phyloP scores from a whole-genome alignment of 345 rosid genomes.

The Brassica nigra region DNA sequence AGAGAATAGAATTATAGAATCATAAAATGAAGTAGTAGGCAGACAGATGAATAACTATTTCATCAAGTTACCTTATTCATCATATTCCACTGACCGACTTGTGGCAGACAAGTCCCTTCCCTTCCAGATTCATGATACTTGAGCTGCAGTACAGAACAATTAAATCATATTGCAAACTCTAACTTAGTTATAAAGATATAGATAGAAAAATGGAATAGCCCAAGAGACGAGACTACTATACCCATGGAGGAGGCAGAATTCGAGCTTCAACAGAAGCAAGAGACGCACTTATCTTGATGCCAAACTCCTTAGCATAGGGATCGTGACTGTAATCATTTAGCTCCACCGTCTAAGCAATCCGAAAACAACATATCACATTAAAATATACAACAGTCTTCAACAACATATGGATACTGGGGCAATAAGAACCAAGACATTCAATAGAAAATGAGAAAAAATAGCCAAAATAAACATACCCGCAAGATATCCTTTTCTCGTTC shows the following conservation, averaged over 20 bases:
- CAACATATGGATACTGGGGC: background rate
- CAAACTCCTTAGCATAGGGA: slow-evolving; percentile 91
- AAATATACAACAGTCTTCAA: slow-evolving; percentile 1
- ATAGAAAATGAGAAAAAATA: background rate
- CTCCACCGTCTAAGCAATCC: slow-evolving; percentile 57
- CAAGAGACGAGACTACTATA: slow-evolving; percentile 30
- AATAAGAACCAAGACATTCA: background rate
- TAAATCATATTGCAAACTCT: background rate
- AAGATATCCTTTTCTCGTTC: slow-evolving; percentile 85
- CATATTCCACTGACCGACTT: slow-evolving; percentile 99
- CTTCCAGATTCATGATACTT: slow-evolving; percentile 94
- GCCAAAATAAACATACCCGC: slow-evolving; percentile 45
- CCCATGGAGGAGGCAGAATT: slow-evolving; percentile 94
- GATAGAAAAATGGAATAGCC: background rate
- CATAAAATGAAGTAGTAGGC: background rate
- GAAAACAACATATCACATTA: slow-evolving; percentile 11
- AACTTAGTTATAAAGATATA: background rate
- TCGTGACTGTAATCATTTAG: slow-evolving; percentile 78
- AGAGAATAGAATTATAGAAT: slow-evolving; percentile 1
- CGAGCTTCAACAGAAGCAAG: slow-evolving; percentile 98
- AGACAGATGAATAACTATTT: slow-evolving; percentile 4
- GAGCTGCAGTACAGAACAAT: slow-evolving; percentile 53
- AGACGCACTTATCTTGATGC: slow-evolving; percentile 82
- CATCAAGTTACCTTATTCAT: slow-evolving; percentile 80
- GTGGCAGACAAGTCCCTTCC: slow-evolving; percentile 84